A percentile compares a stretch with the other conserved stretches of the same genome.
Conservation (phyloP, 257 asterid species). For the Fraxinus anomala region DNA sequence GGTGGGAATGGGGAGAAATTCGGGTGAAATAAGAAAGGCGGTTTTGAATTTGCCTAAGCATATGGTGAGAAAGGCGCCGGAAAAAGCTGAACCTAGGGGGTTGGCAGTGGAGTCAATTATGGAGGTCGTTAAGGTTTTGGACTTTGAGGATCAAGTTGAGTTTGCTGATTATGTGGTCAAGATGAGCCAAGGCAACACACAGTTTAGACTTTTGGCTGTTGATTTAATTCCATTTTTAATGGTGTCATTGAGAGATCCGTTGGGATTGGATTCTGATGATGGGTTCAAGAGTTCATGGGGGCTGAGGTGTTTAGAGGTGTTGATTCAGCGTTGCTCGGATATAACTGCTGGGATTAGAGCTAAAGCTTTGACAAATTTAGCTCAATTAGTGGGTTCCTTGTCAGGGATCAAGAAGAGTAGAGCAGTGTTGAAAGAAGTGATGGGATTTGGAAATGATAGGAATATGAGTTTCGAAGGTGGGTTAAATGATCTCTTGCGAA, state of each 20-base stretch:
- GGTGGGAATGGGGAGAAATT: conserved; percentile 52
- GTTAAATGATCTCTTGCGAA: conserved; percentile 54
- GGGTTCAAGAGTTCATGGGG: conserved; percentile 56
- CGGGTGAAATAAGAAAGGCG: conserved; percentile 52
- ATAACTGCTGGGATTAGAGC: conserved; percentile 70
- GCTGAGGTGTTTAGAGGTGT: conserved; percentile 58
- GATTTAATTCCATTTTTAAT: conserved; percentile 63
- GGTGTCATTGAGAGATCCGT: conserved; percentile 49
- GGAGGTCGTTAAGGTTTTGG: conserved; percentile 69
- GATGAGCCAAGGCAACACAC: conserved; percentile 85
- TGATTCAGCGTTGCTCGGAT: conserved; percentile 87
- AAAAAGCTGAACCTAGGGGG: conserved; percentile 82
- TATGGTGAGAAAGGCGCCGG: conserved; percentile 75
- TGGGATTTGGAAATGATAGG: conserved; percentile 55
- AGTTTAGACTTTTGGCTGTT: conserved; percentile 78
- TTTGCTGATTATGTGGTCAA: conserved; percentile 69
- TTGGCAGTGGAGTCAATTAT: conserved; percentile 76
- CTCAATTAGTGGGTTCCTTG: conserved; percentile 62
- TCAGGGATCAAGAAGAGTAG: conserved; percentile 49
- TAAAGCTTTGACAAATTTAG: conserved; percentile 73
- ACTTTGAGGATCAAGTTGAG: conserved; percentile 52
- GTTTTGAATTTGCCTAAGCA: conserved; percentile 76
- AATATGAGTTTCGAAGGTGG: conserved; percentile 27
- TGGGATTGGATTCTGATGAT: conserved; percentile 48
- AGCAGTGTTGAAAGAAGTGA: conserved; percentile 50